Base-by-base conservation (phyloP, 2,329 filamentous ascomycete genomes). In the Fusarium hostae region DNA sequence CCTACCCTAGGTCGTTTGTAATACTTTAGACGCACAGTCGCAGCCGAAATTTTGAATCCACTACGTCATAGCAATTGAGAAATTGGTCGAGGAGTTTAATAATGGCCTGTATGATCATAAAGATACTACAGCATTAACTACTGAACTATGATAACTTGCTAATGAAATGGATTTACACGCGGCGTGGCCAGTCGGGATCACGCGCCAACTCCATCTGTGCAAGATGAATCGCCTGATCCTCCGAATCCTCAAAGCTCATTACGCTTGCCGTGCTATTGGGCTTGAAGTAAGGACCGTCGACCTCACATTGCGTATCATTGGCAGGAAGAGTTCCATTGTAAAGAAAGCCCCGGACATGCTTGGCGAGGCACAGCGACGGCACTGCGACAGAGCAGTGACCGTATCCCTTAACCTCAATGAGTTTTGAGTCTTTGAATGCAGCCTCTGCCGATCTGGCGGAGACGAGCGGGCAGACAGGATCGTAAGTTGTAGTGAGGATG, bases 381-480 rank as follows among this genome's bases (percentile, higher is more conserved):
- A 80, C 73, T 0, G 82, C 79, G 6, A 82, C 54, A 1, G 82
- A 82, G 56, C 82, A 83, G 58, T 85, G 83, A 0, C 84, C 84
- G 18, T 84, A 85, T 0, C 80, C 83, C 55, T 80, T 75, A 41
- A 84, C 78, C 58, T 84, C 81, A 1, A 85, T 72, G 3, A 85
- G 74, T 5, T 77, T 76, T 7, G 83, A 82, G 4, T 76, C 80
- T 18, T 76, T 75, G 60, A 83, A 84, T 0, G 78, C 78, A 3
- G 72, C 71, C 5, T 78, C 77, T 0, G 84, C 83, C 0, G 73
- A 76, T 28, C 73, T 73, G 2, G 83, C 83, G 5, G 83, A 84
- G 1, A 78, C 65, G 2, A 84, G 67, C 3, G 83, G 80, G 26
- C 88, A 90, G 2, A 91, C 86, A 0, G 89, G 89, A 6, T 82